Evolutionary conservation across 345 rosid genomes (phyloP).

Genomic region (Dipteronia dyeriana): DNA sequence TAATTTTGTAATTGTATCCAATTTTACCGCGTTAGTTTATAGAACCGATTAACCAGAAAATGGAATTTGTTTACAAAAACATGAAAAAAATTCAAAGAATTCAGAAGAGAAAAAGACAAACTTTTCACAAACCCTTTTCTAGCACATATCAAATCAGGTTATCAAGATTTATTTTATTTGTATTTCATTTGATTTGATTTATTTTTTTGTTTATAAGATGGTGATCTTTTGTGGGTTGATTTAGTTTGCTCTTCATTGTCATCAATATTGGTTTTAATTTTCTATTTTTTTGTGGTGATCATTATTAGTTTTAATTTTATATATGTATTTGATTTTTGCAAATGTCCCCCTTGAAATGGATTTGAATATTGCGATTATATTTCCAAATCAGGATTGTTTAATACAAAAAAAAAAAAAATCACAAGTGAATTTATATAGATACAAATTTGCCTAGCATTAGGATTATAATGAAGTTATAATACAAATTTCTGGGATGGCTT

Average conservation of each 20-base stretch:
- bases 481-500: not conserved
- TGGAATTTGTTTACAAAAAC: not conserved
- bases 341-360: not conserved
- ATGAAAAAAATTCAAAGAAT: not conserved
- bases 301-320: not conserved
- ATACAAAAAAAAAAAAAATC: too few species aligned
- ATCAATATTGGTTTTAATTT: not conserved
- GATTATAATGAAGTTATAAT: not conserved
- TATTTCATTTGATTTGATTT: not conserved
- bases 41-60: not conserved
- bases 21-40: not conserved
- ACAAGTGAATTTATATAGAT: too few species aligned
- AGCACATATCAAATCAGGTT: constrained; percentile 11
- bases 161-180: not conserved
- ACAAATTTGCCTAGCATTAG: not conserved
- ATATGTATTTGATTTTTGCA: not conserved
- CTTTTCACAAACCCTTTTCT: not conserved
- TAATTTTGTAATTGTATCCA: not conserved
- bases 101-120: not conserved
- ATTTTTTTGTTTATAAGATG: not conserved
- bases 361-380: not conserved
- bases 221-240: not conserved
- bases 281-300: not conserved
- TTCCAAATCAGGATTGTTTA: not conserved
- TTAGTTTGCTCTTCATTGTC: not conserved